A percentile compares a stretch with the other conserved stretches of the same genome.
These are phyloP conservation scores for Dipteronia dyeriana DNA, from an alignment of 345 rosid genomes.

Conservation along the genomic window DNA sequence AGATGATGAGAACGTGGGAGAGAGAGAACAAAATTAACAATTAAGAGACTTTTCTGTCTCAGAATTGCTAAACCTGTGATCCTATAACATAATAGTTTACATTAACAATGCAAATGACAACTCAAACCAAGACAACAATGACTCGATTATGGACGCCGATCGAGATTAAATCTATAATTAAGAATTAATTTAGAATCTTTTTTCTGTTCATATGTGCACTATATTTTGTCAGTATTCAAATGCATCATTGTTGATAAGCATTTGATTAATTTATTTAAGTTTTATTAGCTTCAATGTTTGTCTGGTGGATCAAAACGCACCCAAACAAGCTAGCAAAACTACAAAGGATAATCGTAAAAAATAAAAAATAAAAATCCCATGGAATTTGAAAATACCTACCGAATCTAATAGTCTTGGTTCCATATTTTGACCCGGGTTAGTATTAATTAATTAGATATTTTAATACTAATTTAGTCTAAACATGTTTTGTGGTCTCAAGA, in stretches of 20 bases:
- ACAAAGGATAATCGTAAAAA: no score
- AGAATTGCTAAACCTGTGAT: not conserved
- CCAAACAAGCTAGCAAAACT: not conserved
- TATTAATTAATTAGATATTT: no score
- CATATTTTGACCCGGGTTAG: not conserved
- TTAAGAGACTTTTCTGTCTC: no score
- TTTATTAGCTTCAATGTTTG: not conserved
- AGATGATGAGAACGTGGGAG: no score
- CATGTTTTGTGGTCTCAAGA: no score
- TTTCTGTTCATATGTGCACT: not conserved
- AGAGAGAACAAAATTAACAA: no score
- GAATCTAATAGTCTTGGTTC: not conserved
- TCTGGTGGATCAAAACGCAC: not conserved
- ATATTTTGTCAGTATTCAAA: not conserved
- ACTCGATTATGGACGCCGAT: not conserved
- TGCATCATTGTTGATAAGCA: not conserved
- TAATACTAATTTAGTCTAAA: no score
- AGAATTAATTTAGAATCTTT: not conserved
- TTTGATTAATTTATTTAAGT: not conserved
- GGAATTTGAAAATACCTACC: no score
- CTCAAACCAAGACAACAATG: not conserved
- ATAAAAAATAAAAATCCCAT: no score
- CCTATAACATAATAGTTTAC: not conserved
- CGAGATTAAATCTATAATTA: not conserved
- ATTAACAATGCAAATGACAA: constrained; percentile 7